Percentiles rank a stretch among this genome's conserved stretches.
Evolutionary conservation across 2,329 filamentous ascomycete species (phyloP).

Genomic region (Cadophora sp.): DNA sequence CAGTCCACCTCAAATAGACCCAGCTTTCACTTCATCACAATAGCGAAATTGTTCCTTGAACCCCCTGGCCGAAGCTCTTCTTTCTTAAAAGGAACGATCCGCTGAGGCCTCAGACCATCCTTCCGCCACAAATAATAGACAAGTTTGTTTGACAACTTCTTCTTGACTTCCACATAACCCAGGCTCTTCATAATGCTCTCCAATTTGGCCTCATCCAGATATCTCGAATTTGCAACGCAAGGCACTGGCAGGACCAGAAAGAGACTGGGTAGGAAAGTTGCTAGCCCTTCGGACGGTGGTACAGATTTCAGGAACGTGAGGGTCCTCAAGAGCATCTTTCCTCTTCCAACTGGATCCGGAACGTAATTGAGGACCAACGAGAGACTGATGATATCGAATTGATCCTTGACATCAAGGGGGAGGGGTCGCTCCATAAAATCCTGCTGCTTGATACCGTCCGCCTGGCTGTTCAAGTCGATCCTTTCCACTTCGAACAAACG

Average conservation of each 20-base stretch:
- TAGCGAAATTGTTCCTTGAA: slow-evolving; percentile 88
- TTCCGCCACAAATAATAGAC: slow-evolving; percentile 86
- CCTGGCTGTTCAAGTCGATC: slow-evolving; percentile 91
- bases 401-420: slow-evolving; percentile 64
- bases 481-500: slow-evolving; percentile 75
- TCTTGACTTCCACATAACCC: slow-evolving; percentile 70
- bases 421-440: slow-evolving; percentile 92
- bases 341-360: slow-evolving; percentile 74
- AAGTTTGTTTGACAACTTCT: slow-evolving; percentile 82
- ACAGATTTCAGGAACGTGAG: slow-evolving; percentile 68
- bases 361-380: slow-evolving; percentile 96
- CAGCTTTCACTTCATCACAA: slow-evolving; percentile 62
- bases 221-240: slow-evolving; percentile 89
- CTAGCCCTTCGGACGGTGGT: slow-evolving; percentile 30
- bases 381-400: slow-evolving; percentile 89
- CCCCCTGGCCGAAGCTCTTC: slow-evolving; percentile 77
- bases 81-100: slow-evolving; percentile 65
- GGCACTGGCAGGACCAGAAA: slow-evolving; percentile 91
- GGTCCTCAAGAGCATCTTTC: slow-evolving; percentile 84
- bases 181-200: slow-evolving; percentile 76
- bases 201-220: slow-evolving; percentile 76
- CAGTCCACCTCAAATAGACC: neutral
- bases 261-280: slow-evolving; percentile 66
- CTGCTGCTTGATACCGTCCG: slow-evolving; percentile 80
- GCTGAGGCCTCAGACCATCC: slow-evolving; percentile 36